Evolutionary conservation across 176 grass and related monocot species (phyloP), one percentile per base, ranked within the genome.

Genomic region (Canna indica): DNA sequence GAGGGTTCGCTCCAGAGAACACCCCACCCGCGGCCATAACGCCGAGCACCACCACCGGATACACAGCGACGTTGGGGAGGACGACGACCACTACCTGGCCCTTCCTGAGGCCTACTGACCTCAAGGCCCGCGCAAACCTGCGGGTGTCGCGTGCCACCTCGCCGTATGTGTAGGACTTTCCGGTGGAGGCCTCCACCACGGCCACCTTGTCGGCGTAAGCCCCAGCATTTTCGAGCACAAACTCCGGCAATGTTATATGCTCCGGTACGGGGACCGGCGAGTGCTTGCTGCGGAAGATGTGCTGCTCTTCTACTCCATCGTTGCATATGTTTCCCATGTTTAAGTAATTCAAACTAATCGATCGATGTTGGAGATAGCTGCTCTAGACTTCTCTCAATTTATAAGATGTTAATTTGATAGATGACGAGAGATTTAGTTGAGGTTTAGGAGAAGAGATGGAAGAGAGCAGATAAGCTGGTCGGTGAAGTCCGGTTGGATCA

Each of bases 1-100:
- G 80, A 5, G 87, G 91, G 64, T 95, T 95, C 68, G 82, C 80
- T 20, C 87, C 83, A 32, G 87, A 95, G 78, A 95, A 95, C 7
- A 95, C 85, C 22, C 82, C 91, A 8, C 91, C 85, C 0, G 87
- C 80, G 0, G 85, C 50, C 91, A 95, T 91, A 39, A 95, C 73
- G 18, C 87, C 87, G 15, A 95, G 91, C 1, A 82, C 71, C 3
- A 95, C 77, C 3, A 90, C 85, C 12, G 91, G 91, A 59, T 95
- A 95, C 16, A 88, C 68, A 8, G 82, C 82, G 4, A 95, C 80
- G 72, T 88, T 95, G 9, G 91, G 91, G 52, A 95, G 83, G 34
- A 61, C 91, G 25, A 95, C 91, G 35, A 91, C 85, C 31, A 95
- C 78, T 10, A 91, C 85, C 70, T 88, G 82, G 59, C 91, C 87